Evolutionary conservation across 2,329 filamentous ascomycete genomes (phyloP).

Genomic region (Pseudocercospora pini-densiflorae): DNA sequence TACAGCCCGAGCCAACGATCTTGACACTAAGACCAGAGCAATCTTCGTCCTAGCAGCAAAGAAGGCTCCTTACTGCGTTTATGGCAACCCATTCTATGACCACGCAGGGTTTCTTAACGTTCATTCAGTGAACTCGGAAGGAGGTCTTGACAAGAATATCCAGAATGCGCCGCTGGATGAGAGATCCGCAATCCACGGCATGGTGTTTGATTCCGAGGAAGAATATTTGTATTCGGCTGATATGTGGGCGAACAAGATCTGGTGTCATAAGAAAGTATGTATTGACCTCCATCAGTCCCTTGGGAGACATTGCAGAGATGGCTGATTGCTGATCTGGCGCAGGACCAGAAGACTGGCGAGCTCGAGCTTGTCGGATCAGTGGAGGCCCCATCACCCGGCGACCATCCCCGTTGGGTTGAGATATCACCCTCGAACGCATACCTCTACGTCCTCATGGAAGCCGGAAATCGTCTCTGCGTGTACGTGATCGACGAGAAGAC

Average conservation of each 20-base stretch:
- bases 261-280: constrained; percentile 73
- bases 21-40: constrained; percentile 79
- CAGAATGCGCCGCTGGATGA: constrained; percentile 76
- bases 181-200: constrained; percentile 76
- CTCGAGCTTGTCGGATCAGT: constrained; percentile 73
- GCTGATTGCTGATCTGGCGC: not conserved
- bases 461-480: constrained; percentile 81
- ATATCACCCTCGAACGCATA: constrained; percentile 78
- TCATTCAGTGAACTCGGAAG: constrained; percentile 64
- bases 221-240: constrained; percentile 80
- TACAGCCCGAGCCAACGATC: constrained; percentile 68
- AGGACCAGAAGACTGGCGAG: constrained; percentile 60
- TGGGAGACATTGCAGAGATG: not conserved
- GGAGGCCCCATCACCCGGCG: constrained; percentile 69
- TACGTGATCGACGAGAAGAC: constrained; percentile 78
- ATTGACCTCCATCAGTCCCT: not conserved
- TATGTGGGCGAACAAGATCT: constrained; percentile 77
- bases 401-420: constrained; percentile 88
- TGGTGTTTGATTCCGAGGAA: constrained; percentile 77
- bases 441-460: constrained; percentile 87
- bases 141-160: constrained; percentile 65
- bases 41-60: constrained; percentile 85
- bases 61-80: constrained; percentile 78
- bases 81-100: constrained; percentile 90
- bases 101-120: constrained; percentile 82